These are phyloP conservation scores for Trichosporon ovoides DNA, from an alignment of 1,284 basidiomycete species.

Conservation along the genomic window DNA sequence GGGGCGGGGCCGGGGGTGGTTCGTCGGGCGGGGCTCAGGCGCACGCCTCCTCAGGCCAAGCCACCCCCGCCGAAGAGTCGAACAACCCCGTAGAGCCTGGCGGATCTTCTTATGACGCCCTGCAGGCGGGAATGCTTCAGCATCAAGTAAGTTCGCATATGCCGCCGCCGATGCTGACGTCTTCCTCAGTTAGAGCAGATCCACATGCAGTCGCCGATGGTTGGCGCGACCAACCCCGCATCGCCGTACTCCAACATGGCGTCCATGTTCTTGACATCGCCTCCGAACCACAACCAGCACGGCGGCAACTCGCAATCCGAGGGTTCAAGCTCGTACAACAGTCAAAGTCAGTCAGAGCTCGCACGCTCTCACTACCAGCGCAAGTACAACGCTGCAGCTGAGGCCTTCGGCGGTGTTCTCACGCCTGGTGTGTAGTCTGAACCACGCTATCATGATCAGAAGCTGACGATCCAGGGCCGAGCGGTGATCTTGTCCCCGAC, in stretches of 20 bases:
- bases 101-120: constrained; percentile 16
- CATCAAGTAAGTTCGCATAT: constrained; percentile 15
- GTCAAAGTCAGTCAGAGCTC: constrained; percentile 8
- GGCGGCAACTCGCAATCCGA: constrained; percentile 3
- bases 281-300: constrained; percentile 13
- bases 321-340: neutral
- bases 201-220: constrained; percentile 48
- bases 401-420: constrained; percentile 15
- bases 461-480: constrained; percentile 30
- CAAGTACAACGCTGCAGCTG: constrained; percentile 10
- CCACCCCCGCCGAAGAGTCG: neutral
- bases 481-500: constrained; percentile 42
- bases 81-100: constrained; percentile 1
- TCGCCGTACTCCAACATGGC: constrained; percentile 33
- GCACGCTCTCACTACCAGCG: constrained; percentile 10
- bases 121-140: constrained; percentile 23
- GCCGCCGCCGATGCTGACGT: too few relatives aligned
- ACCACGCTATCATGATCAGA: neutral
- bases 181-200: constrained; percentile 45
- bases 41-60: neutral
- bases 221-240: constrained; percentile 32
- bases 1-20: too few relatives aligned
- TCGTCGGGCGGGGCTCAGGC: neutral
- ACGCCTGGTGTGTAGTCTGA: constrained; percentile 33
- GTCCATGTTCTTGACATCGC: constrained; percentile 38